Base-by-base conservation (phyloP, 768 basidiomycete genomes). In the Russula vinacea region DNA sequence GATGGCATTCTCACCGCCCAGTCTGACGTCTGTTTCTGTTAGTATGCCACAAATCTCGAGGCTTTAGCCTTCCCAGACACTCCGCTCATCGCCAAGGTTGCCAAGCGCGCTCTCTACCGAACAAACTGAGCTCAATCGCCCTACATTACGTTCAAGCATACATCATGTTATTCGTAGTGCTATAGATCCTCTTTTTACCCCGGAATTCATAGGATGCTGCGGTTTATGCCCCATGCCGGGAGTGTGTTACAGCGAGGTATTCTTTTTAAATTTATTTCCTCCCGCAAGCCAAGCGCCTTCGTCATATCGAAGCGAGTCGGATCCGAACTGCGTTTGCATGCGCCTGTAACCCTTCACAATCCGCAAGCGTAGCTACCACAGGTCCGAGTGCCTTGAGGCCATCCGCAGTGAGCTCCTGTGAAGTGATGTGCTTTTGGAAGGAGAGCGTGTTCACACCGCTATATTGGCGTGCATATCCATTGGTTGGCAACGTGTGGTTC, bases 381-480 rank as follows among this genome's bases (percentile, higher is more conserved):
- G 97, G 97, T 4, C 97, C 97, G 37, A 99, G 80, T 14, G 69
- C 77, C 69, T 80, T 79, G 60, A 99, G 78, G 17, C 97, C 97
- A 7, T 81, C 84, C 19, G 79, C 74, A 11, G 94, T 90, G 26
- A 98, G 84, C 73, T 97, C 90, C 74, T 98, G 97, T 6, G 93
- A 94, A 16, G 97, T 99, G 70, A 98, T 98, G 74, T 98, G 90
- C 76, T 99, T 99, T 74, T 98, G 95, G 89, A 98, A 99, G 1
- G 94, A 94, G 10, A 84, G 79, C 0, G 96, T 98, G 78, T 96
- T 98, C 69, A 99, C 97, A 5, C 97, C 97, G 69, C 94, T 97
- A 79, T 95, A 99, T 74, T 98, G 97, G 56, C 93, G 87, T 26
- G 97, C 97, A 74, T 94, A 99, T 26, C 96, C 94, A 67, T 93